A percentile compares a stretch with the other conserved stretches of the same genome.
phyloP scores from a whole-genome alignment of 2,329 filamentous ascomycete genomes.

The Colletotrichum coccodes region DNA sequence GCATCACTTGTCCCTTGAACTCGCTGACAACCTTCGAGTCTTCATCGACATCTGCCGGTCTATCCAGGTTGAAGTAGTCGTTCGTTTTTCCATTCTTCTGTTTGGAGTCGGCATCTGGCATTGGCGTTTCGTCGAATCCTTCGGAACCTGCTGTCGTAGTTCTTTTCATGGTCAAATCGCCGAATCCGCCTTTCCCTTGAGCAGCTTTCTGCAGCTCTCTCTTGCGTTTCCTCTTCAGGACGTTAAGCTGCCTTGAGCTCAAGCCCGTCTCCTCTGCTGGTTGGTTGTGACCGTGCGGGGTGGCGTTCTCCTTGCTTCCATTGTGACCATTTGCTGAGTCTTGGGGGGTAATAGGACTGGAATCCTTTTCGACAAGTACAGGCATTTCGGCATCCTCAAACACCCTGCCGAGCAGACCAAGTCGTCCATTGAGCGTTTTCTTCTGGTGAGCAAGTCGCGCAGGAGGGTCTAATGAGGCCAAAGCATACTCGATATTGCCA shows the following conservation, averaged over 20 bases:
- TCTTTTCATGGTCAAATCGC: constrained; percentile 81
- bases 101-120: constrained; percentile 61
- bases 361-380: constrained; percentile 59
- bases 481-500: constrained; percentile 84
- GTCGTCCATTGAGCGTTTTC: constrained; percentile 82
- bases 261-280: constrained; percentile 74
- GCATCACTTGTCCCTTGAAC: constrained; percentile 85
- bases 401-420: constrained; percentile 86
- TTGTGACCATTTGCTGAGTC: constrained; percentile 51
- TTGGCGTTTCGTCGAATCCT: constrained; percentile 69
- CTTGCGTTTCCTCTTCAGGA: constrained; percentile 93
- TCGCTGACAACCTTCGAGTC: constrained; percentile 93
- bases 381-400: constrained; percentile 85
- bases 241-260: constrained; percentile 94
- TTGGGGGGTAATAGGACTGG: constrained; percentile 55
- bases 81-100: constrained; percentile 70
- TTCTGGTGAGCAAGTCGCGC: constrained; percentile 88
- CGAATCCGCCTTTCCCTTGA: constrained; percentile 86
- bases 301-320: constrained; percentile 47
- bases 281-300: constrained; percentile 47
- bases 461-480: constrained; percentile 84
- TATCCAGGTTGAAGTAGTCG: constrained; percentile 93
- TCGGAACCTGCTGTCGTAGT: constrained; percentile 71
- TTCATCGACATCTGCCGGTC: constrained; percentile 82
- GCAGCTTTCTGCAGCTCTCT: constrained; percentile 87